These are phyloP conservation scores for Cylindrodendrum hubeiense DNA, from an alignment of 2,329 filamentous ascomycete genomes.

Conservation along the genomic window DNA sequence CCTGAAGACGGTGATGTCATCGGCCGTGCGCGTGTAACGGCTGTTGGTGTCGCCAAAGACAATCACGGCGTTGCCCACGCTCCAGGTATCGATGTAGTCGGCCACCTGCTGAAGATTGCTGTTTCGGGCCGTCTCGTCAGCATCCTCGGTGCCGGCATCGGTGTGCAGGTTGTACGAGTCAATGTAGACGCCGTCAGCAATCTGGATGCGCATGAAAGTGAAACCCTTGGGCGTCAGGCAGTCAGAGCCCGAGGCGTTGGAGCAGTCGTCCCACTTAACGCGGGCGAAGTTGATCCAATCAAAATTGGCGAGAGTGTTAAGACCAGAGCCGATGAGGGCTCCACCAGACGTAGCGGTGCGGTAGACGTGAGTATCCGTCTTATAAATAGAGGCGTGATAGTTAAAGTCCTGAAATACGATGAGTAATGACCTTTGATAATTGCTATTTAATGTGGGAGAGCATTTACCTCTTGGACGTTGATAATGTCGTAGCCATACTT, in stretches of 20 bases:
- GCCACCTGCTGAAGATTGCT: slow-evolving; percentile 71
- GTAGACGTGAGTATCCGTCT: slow-evolving; percentile 68
- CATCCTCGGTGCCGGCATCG: slow-evolving; percentile 66
- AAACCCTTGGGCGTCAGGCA: slow-evolving; percentile 79
- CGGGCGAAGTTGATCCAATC: slow-evolving; percentile 66
- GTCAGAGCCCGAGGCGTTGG: slow-evolving; percentile 65
- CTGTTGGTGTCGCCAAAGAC: slow-evolving; percentile 76
- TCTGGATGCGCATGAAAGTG: slow-evolving; percentile 71
- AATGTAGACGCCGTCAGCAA: slow-evolving; percentile 65
- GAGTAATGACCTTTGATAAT: neutral
- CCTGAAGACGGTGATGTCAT: slow-evolving; percentile 61
- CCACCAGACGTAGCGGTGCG: slow-evolving; percentile 75
- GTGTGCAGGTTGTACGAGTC: slow-evolving; percentile 77
- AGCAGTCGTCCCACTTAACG: slow-evolving; percentile 71
- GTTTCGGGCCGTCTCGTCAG: slow-evolving; percentile 67
- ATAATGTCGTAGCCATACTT: slow-evolving; percentile 71
- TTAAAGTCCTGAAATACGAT: slow-evolving; percentile 67
- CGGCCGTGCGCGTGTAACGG: slow-evolving; percentile 65
- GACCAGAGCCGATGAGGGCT: slow-evolving; percentile 71
- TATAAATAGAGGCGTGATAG: slow-evolving; percentile 74
- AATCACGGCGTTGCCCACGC: slow-evolving; percentile 70
- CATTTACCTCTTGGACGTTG: slow-evolving; percentile 68
- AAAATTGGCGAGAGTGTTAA: slow-evolving; percentile 73
- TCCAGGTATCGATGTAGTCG: slow-evolving; percentile 67
- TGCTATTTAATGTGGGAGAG: neutral